Conservation (phyloP, 2,329 filamentous ascomycete genomes). For the Ophiocordyceps sinensis region DNA sequence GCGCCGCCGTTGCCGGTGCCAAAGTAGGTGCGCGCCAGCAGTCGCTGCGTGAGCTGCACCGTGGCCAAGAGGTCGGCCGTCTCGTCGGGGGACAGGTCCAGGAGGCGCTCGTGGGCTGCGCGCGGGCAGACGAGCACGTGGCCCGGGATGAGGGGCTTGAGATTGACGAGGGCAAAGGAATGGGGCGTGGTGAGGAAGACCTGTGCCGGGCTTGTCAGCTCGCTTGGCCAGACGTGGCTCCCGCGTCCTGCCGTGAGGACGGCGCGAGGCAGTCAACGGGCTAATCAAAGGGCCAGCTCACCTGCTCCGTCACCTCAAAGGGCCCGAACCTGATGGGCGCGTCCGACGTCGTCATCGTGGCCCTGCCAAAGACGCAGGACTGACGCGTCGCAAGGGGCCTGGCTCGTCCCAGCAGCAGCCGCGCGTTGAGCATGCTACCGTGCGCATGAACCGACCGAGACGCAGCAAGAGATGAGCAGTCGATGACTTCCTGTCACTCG, state of each 20-base stretch:
- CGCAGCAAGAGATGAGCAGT: too few species aligned
- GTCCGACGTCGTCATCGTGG: slow-evolving; percentile 17
- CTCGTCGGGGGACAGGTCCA: slow-evolving; percentile 58
- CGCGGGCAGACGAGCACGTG: slow-evolving; percentile 84
- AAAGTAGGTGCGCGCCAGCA: slow-evolving; percentile 50
- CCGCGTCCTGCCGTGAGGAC: too few species aligned
- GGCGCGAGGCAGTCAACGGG: too few species aligned
- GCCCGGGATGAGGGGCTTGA: slow-evolving; percentile 85
- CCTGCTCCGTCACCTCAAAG: slow-evolving; percentile 63
- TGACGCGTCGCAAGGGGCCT: not conserved
- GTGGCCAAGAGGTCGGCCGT: slow-evolving; percentile 73
- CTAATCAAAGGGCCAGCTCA: slow-evolving; percentile 14
- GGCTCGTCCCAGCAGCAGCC: not conserved
- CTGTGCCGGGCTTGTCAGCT: slow-evolving; percentile 26
- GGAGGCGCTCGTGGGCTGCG: slow-evolving; percentile 53
- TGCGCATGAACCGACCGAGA: too few species aligned
- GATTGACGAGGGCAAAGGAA: slow-evolving; percentile 83
- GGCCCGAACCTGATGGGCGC: slow-evolving; percentile 51
- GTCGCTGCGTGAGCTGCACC: slow-evolving; percentile 67
- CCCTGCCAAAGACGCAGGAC: slow-evolving; percentile 4
- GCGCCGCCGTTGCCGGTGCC: slow-evolving; percentile 16
- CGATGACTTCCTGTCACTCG: too few species aligned
- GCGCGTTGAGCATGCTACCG: not conserved
- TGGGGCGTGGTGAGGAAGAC: slow-evolving; percentile 74
- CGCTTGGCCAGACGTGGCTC: not conserved